Evolutionary conservation across 305 asterid genomes (phyloP).

Genomic region (Fraxinus albicans): DNA sequence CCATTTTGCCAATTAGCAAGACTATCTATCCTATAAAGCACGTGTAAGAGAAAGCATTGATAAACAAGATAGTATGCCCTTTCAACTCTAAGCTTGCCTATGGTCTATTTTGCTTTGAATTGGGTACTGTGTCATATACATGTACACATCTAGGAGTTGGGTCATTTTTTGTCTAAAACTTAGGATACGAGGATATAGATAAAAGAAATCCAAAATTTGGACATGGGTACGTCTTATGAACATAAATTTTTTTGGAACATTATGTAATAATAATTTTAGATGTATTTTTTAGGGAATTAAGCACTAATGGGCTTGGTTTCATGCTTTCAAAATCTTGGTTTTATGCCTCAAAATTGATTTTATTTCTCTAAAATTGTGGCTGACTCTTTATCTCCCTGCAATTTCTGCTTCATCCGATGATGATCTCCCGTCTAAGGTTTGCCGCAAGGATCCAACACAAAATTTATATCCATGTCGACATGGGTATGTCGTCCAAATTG

Average conservation of each 20-base stretch:
- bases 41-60: background rate
- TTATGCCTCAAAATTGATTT: background rate
- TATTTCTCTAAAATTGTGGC: background rate
- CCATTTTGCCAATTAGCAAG: background rate
- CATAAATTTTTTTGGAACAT: background rate
- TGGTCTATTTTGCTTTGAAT: background rate
- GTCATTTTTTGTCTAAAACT: background rate
- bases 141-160: background rate
- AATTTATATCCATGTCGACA: background rate
- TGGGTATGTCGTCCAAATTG: background rate
- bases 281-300: background rate
- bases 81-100: background rate
- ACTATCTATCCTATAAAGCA: background rate
- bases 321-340: background rate
- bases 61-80: background rate
- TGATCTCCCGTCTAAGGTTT: background rate
- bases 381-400: background rate
- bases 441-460: background rate
- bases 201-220: background rate
- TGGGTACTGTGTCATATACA: background rate
- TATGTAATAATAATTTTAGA: background rate
- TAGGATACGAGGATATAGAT: background rate
- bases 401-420: background rate
- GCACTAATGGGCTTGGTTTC: background rate
- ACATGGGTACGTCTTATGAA: background rate